Percentiles rank a stretch among this genome's conserved stretches.
Evolutionary conservation across 2,329 filamentous ascomycete genomes (phyloP).

Genomic region (Ophiocordyceps sinensis): DNA sequence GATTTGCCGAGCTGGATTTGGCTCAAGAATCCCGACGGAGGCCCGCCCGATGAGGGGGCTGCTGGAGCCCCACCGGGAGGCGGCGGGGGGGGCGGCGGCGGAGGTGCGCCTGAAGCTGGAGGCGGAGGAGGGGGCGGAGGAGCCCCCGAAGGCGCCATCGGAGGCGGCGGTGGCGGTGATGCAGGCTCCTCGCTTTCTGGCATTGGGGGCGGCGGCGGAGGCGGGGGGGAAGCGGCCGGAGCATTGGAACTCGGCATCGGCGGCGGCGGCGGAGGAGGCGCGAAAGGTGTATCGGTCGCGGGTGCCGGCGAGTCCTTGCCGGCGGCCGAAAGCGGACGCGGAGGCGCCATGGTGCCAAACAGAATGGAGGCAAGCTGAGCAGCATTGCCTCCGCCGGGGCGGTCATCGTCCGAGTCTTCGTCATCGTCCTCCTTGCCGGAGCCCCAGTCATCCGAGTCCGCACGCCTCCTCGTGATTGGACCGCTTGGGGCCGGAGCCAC

Average conservation of each 20-base stretch:
- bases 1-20: conserved; percentile 70
- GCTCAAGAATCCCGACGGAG: conserved; percentile 53
- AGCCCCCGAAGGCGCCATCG: neutral
- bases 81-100: conserved; percentile 30
- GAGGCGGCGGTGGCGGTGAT: neutral
- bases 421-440: conserved; percentile 48
- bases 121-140: conserved; percentile 14
- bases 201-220: conserved; percentile 15
- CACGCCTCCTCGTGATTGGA: conserved; percentile 37
- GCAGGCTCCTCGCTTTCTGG: conserved; percentile 10
- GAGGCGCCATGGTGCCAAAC: conserved; percentile 93
- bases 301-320: conserved; percentile 48
- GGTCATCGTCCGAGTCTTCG: conserved; percentile 64
- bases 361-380: conserved; percentile 89
- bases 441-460: conserved; percentile 63
- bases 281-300: conserved; percentile 24
- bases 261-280: conserved; percentile 24
- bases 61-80: conserved; percentile 26
- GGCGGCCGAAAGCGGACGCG: conserved; percentile 71
- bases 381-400: conserved; percentile 66
- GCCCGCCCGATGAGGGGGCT: conserved; percentile 31
- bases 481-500: conserved; percentile 27
- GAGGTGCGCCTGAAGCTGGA: conserved; percentile 21
- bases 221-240: conserved; percentile 12
- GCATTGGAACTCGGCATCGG: conserved; percentile 13